These are phyloP conservation scores for Fomitopsis palustris DNA, from an alignment of 1,284 basidiomycete species.

Conservation along the genomic window DNA sequence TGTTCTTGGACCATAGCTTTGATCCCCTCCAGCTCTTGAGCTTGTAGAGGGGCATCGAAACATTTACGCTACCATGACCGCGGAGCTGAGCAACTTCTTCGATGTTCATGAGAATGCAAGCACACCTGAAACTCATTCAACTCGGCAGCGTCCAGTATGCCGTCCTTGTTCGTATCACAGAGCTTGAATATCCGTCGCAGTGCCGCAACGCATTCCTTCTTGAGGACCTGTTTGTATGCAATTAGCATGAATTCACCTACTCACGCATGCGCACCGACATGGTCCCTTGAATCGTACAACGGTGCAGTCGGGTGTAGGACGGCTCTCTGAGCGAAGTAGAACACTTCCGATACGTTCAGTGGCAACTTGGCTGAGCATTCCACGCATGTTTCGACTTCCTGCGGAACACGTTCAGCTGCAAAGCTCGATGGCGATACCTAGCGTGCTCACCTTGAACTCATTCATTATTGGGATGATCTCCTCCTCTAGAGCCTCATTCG, in stretches of 20 bases:
- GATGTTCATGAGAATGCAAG: background rate
- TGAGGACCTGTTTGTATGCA: slow-evolving; percentile 63
- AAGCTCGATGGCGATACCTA: background rate
- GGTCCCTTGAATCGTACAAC: slow-evolving; percentile 94
- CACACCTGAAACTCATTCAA: slow-evolving; percentile 93
- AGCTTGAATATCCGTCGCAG: slow-evolving; percentile 94
- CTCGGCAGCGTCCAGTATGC: slow-evolving; percentile 85
- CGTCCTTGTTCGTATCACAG: slow-evolving; percentile 94
- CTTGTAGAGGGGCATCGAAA: slow-evolving; percentile 90
- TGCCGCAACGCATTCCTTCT: slow-evolving; percentile 89
- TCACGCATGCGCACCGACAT: slow-evolving; percentile 48
- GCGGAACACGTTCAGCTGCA: slow-evolving; percentile 5
- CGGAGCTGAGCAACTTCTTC: slow-evolving; percentile 13
- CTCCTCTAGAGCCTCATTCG: slow-evolving; percentile 92
- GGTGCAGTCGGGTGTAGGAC: slow-evolving; percentile 97
- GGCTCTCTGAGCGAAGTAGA: slow-evolving; percentile 99
- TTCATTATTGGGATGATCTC: slow-evolving; percentile 96
- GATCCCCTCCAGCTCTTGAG: slow-evolving; percentile 91
- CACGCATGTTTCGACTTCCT: slow-evolving; percentile 98
- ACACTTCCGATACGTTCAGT: slow-evolving; percentile 96
- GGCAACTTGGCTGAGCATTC: slow-evolving; percentile 92
- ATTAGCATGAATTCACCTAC: slow-evolving; percentile 5
- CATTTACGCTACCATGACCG: slow-evolving; percentile 72
- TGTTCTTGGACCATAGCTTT: slow-evolving; percentile 81
- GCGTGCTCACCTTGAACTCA: slow-evolving; percentile 81